Conservation (phyloP, 148 eudicot genomes). For the Rhododendron mucronatum region DNA sequence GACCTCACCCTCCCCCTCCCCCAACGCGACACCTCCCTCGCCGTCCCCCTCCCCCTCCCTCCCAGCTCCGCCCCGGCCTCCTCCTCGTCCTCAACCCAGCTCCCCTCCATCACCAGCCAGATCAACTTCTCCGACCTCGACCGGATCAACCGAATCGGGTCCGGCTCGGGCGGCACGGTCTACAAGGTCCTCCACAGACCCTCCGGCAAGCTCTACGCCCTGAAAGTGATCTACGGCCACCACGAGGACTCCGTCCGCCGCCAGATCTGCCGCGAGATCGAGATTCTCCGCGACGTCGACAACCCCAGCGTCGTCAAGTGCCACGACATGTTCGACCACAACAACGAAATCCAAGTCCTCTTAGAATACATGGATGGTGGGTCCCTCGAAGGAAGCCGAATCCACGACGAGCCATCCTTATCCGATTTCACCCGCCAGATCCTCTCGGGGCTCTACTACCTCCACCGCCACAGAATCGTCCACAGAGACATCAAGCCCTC, state of each 20-base stretch:
- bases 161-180: conserved; percentile 80
- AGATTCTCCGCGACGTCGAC: conserved; percentile 71
- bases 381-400: conserved; percentile 52
- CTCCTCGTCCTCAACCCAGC: not conserved
- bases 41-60: conserved; percentile 62
- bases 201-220: conserved; percentile 47
- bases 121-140: conserved; percentile 45
- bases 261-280: conserved; percentile 85
- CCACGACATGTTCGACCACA: conserved; percentile 61
- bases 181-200: conserved; percentile 75
- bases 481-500: conserved; percentile 88
- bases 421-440: conserved; percentile 57
- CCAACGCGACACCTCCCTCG: conserved; percentile 38
- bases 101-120: conserved; percentile 6
- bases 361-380: conserved; percentile 77
- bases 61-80: conserved; percentile 21
- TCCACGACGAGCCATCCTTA: conserved; percentile 41
- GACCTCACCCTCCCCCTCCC: conserved; percentile 65
- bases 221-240: conserved; percentile 76
- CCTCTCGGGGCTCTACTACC: conserved; percentile 52
- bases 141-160: conserved; percentile 60
- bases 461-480: conserved; percentile 57
- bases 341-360: conserved; percentile 75
- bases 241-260: conserved; percentile 66
- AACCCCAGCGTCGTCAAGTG: conserved; percentile 68